Conservation (phyloP, 2,329 filamentous ascomycete species). For the Massarina eburnea region DNA sequence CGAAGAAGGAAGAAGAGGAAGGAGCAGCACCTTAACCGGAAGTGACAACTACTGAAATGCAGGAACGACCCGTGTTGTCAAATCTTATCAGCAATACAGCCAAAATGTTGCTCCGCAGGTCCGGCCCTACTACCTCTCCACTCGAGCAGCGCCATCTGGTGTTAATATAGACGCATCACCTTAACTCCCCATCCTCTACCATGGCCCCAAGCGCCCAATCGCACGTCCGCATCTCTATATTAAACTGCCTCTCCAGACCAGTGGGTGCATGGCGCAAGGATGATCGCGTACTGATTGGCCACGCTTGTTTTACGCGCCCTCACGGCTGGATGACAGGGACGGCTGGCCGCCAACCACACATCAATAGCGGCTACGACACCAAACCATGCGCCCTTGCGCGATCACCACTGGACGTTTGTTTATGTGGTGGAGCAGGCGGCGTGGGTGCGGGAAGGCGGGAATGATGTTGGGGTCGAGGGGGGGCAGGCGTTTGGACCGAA, state of each 20-base stretch:
- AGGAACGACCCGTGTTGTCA: neutral
- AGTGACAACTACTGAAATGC: neutral
- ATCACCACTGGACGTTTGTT: conserved; percentile 2
- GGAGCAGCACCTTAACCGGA: neutral
- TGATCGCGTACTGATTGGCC: conserved; percentile 3
- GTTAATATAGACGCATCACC: conserved; percentile 1
- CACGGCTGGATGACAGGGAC: conserved; percentile 15
- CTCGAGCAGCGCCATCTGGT: neutral
- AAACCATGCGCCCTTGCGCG: conserved; percentile 17
- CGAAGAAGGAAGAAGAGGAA: neutral
- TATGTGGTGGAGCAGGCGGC: conserved; percentile 1
- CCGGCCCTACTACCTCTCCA: conserved; percentile 5
- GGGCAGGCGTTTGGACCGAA: neutral
- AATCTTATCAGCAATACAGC: conserved; percentile 1
- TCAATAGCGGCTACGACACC: conserved; percentile 33
- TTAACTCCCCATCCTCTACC: neutral
- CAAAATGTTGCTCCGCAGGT: conserved; percentile 10
- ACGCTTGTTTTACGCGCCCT: conserved; percentile 20
- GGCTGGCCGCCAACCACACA: conserved; percentile 26
- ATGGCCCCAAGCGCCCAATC: conserved; percentile 11
- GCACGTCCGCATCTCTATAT: neutral
- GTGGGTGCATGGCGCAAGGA: neutral
- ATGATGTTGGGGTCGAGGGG: neutral
- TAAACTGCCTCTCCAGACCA: too few relatives aligned
- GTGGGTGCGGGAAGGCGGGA: conserved; percentile 2